Evolutionary conservation across 1,284 basidiomycete species (phyloP), one percentile per base, ranked within the genome.

Genomic region (Ganoderma meredithae): DNA sequence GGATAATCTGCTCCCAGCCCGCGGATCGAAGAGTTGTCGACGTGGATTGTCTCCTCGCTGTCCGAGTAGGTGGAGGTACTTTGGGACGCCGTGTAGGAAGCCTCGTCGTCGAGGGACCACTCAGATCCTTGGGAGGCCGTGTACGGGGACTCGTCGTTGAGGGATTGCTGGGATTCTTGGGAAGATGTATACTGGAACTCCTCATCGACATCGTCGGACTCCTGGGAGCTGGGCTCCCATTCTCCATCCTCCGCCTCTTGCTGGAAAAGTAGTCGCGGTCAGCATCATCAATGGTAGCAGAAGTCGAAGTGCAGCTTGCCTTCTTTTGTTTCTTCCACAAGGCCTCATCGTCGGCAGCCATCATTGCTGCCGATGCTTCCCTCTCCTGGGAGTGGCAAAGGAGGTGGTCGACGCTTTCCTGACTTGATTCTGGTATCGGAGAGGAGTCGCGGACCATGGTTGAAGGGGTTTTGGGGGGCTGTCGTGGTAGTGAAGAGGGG

Each of bases 201-300:
- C 9, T 44, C 60, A 44, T 43, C 40, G 40, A 33, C 27, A 10
- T 53, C 52, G 52, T 27, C 22, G 33, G 55, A 58, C 33, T 58
- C 33, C n/a, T 58, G 55, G 19, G 55, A 58, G 17, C 27, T n/a
- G 55, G 55, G 55, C 31, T n/a, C 36, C 55, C 55, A 58, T 9
- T 33, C 36, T 33, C n/a, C 55, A 33, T 58, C 55, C 33, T 58
- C 33, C 19, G 55, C 55, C 31, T 58, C 55, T 39, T 58, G 33
- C 55, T 58, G 22, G 33, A 58, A n/a, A 22, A 12, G 27, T 33
- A 12, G 33, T 15, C 31, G 10, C 33, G n/a, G 52, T 58, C 33
- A 58, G 55, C n/a, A 5, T n/a, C 33, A 22, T 39, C 15, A 22
- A 39, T 33, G 15, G 10, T 5, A n/a, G 17, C 10, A 39, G 36